Conservation (phyloP, 345 rosid genomes). For the Brassica nigra region DNA sequence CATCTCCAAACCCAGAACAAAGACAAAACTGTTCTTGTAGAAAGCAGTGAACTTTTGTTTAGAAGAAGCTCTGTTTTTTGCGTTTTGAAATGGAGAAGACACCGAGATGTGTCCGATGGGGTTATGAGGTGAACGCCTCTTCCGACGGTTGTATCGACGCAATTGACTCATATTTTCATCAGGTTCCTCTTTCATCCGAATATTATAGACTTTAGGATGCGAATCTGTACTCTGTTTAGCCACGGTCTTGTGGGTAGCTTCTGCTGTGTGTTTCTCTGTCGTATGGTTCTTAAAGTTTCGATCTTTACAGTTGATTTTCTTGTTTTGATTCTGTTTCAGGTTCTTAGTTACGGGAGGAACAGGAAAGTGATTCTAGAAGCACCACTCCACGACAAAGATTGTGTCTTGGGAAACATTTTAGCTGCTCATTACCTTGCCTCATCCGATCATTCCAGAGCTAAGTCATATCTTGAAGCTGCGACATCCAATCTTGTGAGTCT, state of each 20-base stretch:
- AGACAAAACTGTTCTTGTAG: not conserved
- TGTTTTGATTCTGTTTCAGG: slow-evolving; percentile 41
- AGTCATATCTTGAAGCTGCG: slow-evolving; percentile 53
- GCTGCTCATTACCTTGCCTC: slow-evolving; percentile 72
- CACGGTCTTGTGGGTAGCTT: not conserved
- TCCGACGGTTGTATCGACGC: slow-evolving; percentile 68
- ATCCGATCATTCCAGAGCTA: slow-evolving; percentile 48
- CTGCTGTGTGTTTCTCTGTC: not conserved
- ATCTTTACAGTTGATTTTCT: slow-evolving; percentile 8
- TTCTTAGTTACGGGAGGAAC: slow-evolving; percentile 65
- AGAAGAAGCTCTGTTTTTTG: not conserved
- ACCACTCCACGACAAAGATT: slow-evolving; percentile 56
- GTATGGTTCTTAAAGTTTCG: slow-evolving; percentile 1
- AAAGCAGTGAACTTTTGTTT: not conserved
- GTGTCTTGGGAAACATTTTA: slow-evolving; percentile 76
- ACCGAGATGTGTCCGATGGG: slow-evolving; percentile 67
- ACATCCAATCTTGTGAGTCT: slow-evolving; percentile 56
- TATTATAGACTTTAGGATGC: too few relatives aligned
- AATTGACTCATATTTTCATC: slow-evolving; percentile 67
- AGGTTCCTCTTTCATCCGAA: slow-evolving; percentile 45
- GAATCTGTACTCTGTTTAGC: not conserved
- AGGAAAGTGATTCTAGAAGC: slow-evolving; percentile 72
- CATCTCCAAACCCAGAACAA: not conserved
- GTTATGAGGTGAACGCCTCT: slow-evolving; percentile 60
- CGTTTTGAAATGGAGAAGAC: slow-evolving; percentile 43